Percentiles rank a stretch among this genome's conserved stretches.
These are phyloP conservation scores for Clohesyomyces aquaticus DNA, from an alignment of 495 filamentous ascomycete genomes.

Conservation along the genomic window DNA sequence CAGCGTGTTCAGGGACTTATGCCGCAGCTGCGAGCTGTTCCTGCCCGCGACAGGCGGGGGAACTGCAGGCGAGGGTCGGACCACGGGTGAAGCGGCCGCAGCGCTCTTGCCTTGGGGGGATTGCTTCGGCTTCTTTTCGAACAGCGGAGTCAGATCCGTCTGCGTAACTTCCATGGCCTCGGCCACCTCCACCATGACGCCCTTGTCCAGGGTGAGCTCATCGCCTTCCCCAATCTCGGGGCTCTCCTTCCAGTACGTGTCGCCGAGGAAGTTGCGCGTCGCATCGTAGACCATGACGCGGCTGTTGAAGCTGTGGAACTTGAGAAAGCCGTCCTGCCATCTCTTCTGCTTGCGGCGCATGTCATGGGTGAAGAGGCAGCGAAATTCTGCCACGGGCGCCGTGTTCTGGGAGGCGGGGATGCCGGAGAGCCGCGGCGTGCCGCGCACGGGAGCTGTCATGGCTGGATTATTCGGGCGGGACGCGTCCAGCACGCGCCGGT, in stretches of 20 bases:
- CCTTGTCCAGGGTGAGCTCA: conserved; percentile 77
- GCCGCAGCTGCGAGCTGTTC: conserved; percentile 44
- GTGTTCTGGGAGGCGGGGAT: conserved; percentile 52
- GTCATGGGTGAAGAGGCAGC: conserved; percentile 85
- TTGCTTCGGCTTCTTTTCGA: conserved; percentile 69
- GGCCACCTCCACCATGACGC: conserved; percentile 74
- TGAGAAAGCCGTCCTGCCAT: conserved; percentile 89
- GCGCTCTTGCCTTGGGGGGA: conserved; percentile 42
- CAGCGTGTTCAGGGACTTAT: conserved; percentile 61
- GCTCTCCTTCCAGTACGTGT: conserved; percentile 76
- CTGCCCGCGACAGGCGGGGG: neutral
- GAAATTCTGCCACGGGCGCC: conserved; percentile 75
- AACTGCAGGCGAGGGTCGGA: neutral
- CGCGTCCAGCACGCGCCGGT: conserved; percentile 14
- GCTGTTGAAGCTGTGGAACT: conserved; percentile 89
- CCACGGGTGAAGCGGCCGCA: neutral
- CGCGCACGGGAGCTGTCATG: conserved; percentile 48
- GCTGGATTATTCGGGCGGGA: conserved; percentile 3
- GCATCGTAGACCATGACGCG: conserved; percentile 90
- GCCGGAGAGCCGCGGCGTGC: conserved; percentile 43
- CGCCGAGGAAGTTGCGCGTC: conserved; percentile 76
- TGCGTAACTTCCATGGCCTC: conserved; percentile 72
- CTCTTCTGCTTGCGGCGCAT: conserved; percentile 82
- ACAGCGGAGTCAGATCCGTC: conserved; percentile 73
- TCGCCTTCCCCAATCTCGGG: conserved; percentile 72